Conservation (phyloP, 441 rosid genomes). For the Erysimum pusillum region DNA sequence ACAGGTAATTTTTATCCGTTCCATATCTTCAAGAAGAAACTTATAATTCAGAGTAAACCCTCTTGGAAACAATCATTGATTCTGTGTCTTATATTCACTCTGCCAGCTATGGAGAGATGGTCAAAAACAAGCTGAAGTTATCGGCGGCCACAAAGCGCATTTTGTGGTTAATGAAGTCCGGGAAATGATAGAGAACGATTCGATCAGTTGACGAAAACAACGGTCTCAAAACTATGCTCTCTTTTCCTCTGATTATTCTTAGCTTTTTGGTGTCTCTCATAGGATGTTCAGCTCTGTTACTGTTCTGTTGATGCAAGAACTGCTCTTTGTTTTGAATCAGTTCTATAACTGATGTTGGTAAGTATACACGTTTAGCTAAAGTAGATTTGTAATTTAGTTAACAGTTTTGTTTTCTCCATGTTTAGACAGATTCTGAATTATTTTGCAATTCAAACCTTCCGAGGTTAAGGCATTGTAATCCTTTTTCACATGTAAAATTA, state of each 20-base stretch:
- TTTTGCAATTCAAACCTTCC: not conserved
- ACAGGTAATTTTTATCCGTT: conserved; percentile 55
- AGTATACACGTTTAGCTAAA: not conserved
- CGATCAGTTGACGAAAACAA: conserved; percentile 44
- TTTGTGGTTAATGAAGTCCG: conserved; percentile 73
- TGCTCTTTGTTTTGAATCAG: not conserved
- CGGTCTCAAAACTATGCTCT: not conserved
- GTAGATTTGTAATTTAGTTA: conserved; percentile 4
- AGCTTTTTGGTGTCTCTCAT: not conserved
- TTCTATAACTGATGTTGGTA: not conserved
- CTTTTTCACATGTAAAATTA: not conserved
- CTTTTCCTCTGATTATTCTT: not conserved
- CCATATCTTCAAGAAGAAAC: not conserved
- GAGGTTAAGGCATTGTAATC: not conserved
- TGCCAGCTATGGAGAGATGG: conserved; percentile 81
- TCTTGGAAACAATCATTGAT: not conserved
- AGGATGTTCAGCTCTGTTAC: not conserved
- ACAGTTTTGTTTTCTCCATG: not conserved
- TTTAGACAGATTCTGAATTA: conserved; percentile 8
- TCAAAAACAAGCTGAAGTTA: conserved; percentile 76
- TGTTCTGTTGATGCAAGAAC: conserved; percentile 8
- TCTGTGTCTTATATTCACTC: not conserved
- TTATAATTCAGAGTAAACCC: not conserved
- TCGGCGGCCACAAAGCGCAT: conserved; percentile 87
- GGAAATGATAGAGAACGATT: conserved; percentile 74